phyloP scores from a whole-genome alignment of 2,329 filamentous ascomycete genomes.

The Chaetomium olivaceum region DNA sequence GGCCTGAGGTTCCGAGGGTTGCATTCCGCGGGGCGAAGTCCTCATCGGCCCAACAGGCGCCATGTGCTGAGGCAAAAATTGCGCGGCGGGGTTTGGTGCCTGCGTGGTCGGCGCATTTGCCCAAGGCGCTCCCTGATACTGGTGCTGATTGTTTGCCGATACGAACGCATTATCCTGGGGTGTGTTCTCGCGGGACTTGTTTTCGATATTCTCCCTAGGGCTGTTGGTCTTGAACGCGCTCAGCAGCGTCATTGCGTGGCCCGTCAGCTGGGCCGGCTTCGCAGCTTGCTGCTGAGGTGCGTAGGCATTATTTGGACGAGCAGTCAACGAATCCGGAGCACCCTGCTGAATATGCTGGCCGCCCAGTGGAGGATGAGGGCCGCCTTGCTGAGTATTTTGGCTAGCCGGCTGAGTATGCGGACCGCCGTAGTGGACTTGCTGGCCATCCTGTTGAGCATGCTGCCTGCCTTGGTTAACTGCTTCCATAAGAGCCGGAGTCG shows the following conservation, averaged over 20 bases:
- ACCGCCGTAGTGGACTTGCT: slow-evolving; percentile 9
- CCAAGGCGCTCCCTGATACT: slow-evolving; percentile 24
- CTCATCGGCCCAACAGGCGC: slow-evolving; percentile 16
- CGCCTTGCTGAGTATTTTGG: background rate
- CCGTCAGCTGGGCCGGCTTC: slow-evolving; percentile 35
- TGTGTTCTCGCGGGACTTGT: slow-evolving; percentile 20
- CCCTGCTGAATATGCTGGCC: slow-evolving; percentile 3
- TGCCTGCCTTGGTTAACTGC: slow-evolving; percentile 14
- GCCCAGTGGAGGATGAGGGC: slow-evolving; percentile 34
- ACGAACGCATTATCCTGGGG: slow-evolving; percentile 15
- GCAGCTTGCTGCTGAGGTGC: slow-evolving; percentile 31
- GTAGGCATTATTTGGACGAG: slow-evolving; percentile 17
- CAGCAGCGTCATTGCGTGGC: slow-evolving; percentile 42
- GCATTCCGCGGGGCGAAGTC: slow-evolving; percentile 19
- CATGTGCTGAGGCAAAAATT: slow-evolving; percentile 29
- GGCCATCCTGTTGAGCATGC: background rate
- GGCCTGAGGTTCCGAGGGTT: slow-evolving; percentile 16
- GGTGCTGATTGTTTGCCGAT: slow-evolving; percentile 17
- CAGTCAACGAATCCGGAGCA: background rate
- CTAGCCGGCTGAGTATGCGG: slow-evolving; percentile 35
- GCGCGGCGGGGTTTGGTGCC: slow-evolving; percentile 26
- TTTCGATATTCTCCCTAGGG: slow-evolving; percentile 18
- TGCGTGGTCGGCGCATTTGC: slow-evolving; percentile 19
- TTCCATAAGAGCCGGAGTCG: slow-evolving; percentile 40
- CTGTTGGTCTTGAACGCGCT: slow-evolving; percentile 44